These are phyloP conservation scores for Neurospora terricola DNA, from an alignment of 495 filamentous ascomycete genomes.

Conservation along the genomic window DNA sequence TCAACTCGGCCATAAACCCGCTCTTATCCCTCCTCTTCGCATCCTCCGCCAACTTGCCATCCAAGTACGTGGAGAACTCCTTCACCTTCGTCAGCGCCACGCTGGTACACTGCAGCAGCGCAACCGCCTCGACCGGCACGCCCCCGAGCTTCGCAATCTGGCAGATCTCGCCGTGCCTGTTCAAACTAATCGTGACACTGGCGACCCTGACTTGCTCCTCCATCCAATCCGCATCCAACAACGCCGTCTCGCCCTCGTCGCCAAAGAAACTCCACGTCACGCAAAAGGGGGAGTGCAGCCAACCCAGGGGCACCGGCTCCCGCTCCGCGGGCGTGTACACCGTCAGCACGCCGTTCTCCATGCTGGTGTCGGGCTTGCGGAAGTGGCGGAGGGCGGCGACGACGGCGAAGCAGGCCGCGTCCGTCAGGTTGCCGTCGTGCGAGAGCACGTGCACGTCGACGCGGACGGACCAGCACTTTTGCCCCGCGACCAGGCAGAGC, in stretches of 20 bases:
- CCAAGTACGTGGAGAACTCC: constrained; percentile 61
- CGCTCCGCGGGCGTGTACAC: constrained; percentile 76
- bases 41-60: constrained; percentile 65
- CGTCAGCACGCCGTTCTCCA: constrained; percentile 70
- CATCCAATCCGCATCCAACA: constrained; percentile 68
- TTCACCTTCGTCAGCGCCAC: constrained; percentile 68
- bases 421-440: constrained; percentile 80
- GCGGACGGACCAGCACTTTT: constrained; percentile 81
- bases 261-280: constrained; percentile 77
- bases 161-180: constrained; percentile 83
- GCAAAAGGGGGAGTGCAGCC: constrained; percentile 83
- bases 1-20: constrained; percentile 66
- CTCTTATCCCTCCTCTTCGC: constrained; percentile 61
- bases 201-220: constrained; percentile 84
- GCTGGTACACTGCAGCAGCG: constrained; percentile 57
- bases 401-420: constrained; percentile 74
- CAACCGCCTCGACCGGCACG: constrained; percentile 64
- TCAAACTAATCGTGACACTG: constrained; percentile 75
- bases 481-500: constrained; percentile 80
- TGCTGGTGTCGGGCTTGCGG: constrained; percentile 73
- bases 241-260: constrained; percentile 45
- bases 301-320: constrained; percentile 77
- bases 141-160: constrained; percentile 85
- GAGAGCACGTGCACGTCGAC: constrained; percentile 84
- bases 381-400: constrained; percentile 85